phyloP scores from a whole-genome alignment of 78 protist species.

The Protostelium mycophagum region DNA sequence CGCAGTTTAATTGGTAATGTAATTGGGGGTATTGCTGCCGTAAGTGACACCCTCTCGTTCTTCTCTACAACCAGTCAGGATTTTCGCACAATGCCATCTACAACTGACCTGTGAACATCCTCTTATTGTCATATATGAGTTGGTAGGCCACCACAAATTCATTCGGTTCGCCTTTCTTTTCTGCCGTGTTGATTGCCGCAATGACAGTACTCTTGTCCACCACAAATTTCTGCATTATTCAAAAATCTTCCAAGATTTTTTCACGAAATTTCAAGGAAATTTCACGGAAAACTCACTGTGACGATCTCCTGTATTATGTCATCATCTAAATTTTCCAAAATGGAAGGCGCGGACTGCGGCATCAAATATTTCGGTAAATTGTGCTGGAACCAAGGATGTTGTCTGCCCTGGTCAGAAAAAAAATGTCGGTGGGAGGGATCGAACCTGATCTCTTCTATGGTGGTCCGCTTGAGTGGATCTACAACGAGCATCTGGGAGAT shows the following conservation, averaged over 20 bases:
- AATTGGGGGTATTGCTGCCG: not conserved
- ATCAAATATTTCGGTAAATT: conserved; percentile 73
- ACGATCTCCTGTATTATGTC: conserved; percentile 24
- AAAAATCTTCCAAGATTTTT: not conserved
- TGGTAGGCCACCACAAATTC: conserved; percentile 47
- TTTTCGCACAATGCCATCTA: not conserved
- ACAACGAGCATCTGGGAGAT: conserved; percentile 91
- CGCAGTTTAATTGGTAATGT: not conserved
- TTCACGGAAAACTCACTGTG: conserved; percentile 7
- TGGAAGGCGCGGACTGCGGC: conserved; percentile 31
- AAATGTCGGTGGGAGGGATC: not conserved
- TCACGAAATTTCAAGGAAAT: not conserved
- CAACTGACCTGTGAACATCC: conserved; percentile 11
- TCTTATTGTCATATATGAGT: conserved; percentile 27
- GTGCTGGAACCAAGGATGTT: conserved; percentile 83
- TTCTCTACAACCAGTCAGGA: not conserved
- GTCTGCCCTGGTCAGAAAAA: not conserved
- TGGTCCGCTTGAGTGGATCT: conserved; percentile 92
- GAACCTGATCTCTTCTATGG: conserved; percentile 81
- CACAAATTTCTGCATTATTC: conserved; percentile 10
- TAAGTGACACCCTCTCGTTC: not conserved
- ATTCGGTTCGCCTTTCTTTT: conserved; percentile 34
- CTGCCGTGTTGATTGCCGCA: conserved; percentile 17
- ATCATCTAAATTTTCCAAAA: conserved; percentile 21
- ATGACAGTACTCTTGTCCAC: conserved; percentile 2